Percentiles rank a stretch among this genome's conserved stretches.
These are phyloP conservation scores for Neocatenulostroma microsporum DNA, from an alignment of 2,329 filamentous ascomycete genomes.

Conservation along the genomic window DNA sequence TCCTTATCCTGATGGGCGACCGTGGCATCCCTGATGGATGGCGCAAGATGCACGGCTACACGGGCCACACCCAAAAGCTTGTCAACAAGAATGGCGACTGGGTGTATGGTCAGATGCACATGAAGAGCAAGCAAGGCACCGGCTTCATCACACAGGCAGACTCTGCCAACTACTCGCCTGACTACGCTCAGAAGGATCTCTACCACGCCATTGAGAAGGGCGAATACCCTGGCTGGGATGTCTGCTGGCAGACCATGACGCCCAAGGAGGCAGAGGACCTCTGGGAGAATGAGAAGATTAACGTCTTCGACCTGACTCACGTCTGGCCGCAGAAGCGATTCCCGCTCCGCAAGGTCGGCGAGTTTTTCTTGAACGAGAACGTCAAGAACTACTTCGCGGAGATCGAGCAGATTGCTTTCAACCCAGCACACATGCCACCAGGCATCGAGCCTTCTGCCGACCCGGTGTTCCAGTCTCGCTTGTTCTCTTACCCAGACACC, in stretches of 20 bases:
- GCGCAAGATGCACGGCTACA: conserved; percentile 50
- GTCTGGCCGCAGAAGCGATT: conserved; percentile 48
- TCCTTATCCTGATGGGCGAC: conserved; percentile 49
- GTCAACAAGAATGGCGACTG: conserved; percentile 47
- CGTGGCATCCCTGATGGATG: conserved; percentile 49
- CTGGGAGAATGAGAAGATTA: conserved; percentile 48
- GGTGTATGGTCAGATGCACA: conserved; percentile 48
- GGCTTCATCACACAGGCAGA: conserved; percentile 48
- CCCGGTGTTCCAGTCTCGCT: conserved; percentile 59
- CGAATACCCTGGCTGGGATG: conserved; percentile 46
- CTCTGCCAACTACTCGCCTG: conserved; percentile 43
- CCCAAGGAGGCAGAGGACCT: conserved; percentile 45
- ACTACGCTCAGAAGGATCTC: conserved; percentile 47
- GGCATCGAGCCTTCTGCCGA: conserved; percentile 63
- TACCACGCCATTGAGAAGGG: conserved; percentile 47
- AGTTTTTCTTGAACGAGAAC: conserved; percentile 48
- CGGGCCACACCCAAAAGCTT: conserved; percentile 47
- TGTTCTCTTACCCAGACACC: conserved; percentile 64
- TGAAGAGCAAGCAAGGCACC: conserved; percentile 47
- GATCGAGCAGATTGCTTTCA: conserved; percentile 64
- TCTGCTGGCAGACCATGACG: conserved; percentile 46
- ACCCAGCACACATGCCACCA: conserved; percentile 57
- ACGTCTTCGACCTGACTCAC: conserved; percentile 49
- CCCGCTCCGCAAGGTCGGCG: conserved; percentile 47
- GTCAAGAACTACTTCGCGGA: conserved; percentile 56